Conservation (phyloP, 1,284 basidiomycete species). For the Ustilago nuda region DNA sequence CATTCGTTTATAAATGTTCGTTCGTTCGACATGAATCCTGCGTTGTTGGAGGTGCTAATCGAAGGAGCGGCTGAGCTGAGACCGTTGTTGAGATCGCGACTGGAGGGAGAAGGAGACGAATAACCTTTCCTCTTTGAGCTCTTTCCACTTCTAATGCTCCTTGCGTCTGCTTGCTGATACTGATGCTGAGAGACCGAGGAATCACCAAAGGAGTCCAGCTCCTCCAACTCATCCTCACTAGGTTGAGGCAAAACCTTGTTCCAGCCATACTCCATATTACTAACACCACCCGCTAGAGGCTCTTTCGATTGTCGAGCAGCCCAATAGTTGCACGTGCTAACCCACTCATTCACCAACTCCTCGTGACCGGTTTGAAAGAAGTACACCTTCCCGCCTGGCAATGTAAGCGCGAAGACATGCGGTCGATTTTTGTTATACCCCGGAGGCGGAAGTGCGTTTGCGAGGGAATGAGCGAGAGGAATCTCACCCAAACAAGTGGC, state of each 20-base stretch:
- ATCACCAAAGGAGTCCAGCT: conserved; percentile 66
- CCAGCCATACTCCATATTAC: conserved; percentile 99
- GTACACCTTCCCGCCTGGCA: conserved; percentile 86
- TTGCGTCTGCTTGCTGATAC: conserved; percentile 13
- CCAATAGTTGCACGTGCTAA: conserved; percentile 98
- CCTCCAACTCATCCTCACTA: conserved; percentile 71
- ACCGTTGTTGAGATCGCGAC: no score
- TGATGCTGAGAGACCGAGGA: not conserved
- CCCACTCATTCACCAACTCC: conserved; percentile 97
- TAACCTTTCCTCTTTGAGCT: conserved; percentile 3
- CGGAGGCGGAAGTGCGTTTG: conserved; percentile 86
- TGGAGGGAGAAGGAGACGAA: conserved; percentile 4
- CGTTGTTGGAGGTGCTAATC: conserved; percentile 14
- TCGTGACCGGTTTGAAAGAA: conserved; percentile 99
- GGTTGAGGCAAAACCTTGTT: conserved; percentile 74
- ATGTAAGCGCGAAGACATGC: conserved; percentile 92
- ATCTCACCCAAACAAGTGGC: conserved; percentile 84
- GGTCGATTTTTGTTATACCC: conserved; percentile 90
- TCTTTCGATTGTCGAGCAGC: conserved; percentile 92
- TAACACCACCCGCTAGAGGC: conserved; percentile 91
- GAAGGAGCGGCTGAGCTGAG: conserved; percentile 10
- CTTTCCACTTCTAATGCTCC: conserved; percentile 47
- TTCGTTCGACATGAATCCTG: conserved; percentile 71
- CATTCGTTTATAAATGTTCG: conserved; percentile 89
- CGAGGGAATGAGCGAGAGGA: conserved; percentile 85